These are phyloP conservation scores for Arachis monticola DNA, from an alignment of 331 rosid species.

Conservation along the genomic window DNA sequence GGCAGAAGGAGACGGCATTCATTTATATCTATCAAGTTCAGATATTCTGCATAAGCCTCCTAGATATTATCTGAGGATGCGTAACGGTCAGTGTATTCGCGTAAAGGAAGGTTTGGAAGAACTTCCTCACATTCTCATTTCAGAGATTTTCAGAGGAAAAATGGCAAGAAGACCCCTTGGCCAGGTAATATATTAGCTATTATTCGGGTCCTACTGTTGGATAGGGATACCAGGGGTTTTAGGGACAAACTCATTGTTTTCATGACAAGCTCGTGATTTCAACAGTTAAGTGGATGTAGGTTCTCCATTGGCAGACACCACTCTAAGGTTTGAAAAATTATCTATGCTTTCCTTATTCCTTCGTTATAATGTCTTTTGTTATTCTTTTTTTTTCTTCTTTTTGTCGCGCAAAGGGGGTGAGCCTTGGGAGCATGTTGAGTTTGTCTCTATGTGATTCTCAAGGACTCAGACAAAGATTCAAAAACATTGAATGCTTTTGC, in stretches of 20 bases:
- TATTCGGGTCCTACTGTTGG: background rate
- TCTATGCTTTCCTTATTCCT: conserved; percentile 11
- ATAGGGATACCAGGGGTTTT: background rate
- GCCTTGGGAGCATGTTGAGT: too few relatives aligned
- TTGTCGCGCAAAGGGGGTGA: too few relatives aligned
- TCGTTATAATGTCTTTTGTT: background rate
- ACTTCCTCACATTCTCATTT: conserved; percentile 2
- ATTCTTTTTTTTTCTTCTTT: too few relatives aligned
- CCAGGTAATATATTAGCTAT: background rate
- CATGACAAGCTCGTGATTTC: background rate
- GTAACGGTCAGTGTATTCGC: too few relatives aligned
- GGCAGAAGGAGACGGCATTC: background rate
- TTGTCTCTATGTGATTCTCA: too few relatives aligned
- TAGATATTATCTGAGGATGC: background rate
- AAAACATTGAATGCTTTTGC: too few relatives aligned
- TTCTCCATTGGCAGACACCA: background rate
- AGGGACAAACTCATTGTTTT: background rate
- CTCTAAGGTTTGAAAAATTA: background rate
- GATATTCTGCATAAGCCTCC: background rate
- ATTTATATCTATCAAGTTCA: background rate
- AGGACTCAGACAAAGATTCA: too few relatives aligned
- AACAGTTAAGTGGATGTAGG: background rate
- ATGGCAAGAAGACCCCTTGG: background rate
- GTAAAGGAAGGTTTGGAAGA: background rate
- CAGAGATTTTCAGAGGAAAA: background rate